Percentiles rank a stretch among this genome's conserved stretches.
Evolutionary conservation across 2,329 filamentous ascomycete species (phyloP).

Genomic region (Aspergillus puulaauensis): DNA sequence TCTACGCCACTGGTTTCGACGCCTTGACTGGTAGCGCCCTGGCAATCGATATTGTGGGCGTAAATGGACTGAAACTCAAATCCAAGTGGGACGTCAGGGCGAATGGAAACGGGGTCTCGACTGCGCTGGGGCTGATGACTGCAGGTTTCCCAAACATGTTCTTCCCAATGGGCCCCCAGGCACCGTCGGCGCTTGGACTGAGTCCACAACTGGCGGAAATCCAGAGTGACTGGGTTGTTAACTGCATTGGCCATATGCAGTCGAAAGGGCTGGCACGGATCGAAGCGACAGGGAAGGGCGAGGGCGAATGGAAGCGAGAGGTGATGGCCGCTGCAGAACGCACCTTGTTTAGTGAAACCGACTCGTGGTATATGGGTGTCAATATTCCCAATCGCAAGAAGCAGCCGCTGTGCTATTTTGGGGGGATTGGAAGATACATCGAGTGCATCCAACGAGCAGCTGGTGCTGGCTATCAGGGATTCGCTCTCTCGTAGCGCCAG

Average conservation of each 20-base stretch:
- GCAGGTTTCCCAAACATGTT: slow-evolving; percentile 52
- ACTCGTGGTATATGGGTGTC: slow-evolving; percentile 14
- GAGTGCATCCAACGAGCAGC: background rate
- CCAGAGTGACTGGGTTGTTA: slow-evolving; percentile 57
- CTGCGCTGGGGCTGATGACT: slow-evolving; percentile 41
- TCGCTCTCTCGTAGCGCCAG: background rate
- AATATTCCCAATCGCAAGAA: background rate
- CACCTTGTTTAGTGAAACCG: slow-evolving; percentile 48
- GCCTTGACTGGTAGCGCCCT: background rate
- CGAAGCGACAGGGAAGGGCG: slow-evolving; percentile 49
- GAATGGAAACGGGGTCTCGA: slow-evolving; percentile 24
- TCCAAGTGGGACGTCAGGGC: slow-evolving; percentile 31
- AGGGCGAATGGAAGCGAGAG: slow-evolving; percentile 50
- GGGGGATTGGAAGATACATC: background rate
- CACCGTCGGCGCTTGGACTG: slow-evolving; percentile 56
- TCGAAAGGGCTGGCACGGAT: slow-evolving; percentile 50
- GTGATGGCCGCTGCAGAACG: slow-evolving; percentile 47
- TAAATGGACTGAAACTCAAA: slow-evolving; percentile 25
- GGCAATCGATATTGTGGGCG: background rate
- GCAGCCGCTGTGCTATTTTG: slow-evolving; percentile 1
- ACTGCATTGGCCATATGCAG: slow-evolving; percentile 51
- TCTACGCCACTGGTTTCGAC: background rate
- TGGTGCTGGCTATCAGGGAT: background rate
- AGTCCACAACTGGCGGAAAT: slow-evolving; percentile 55
- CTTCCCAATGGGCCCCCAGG: slow-evolving; percentile 56